Evolutionary conservation across 768 basidiomycete genomes (phyloP), one percentile per base, ranked within the genome.

Genomic region (Amanita rubescens): DNA sequence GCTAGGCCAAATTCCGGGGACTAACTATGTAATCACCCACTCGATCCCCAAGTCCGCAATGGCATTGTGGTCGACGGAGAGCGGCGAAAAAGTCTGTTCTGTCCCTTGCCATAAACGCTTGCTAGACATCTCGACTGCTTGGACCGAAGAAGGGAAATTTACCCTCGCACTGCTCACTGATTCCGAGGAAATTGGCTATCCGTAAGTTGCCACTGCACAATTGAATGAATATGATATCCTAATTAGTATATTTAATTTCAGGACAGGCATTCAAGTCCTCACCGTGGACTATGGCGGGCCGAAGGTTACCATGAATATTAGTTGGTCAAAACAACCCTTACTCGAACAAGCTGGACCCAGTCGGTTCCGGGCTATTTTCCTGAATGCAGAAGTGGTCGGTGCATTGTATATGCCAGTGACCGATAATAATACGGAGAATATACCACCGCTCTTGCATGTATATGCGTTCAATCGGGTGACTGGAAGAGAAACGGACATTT

Each of bases 1-100:
- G 8, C 53, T 66, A 33, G 65, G 64, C 33, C 65, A 64, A 35
- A 60, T 69, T 32, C 66, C 67, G 19, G 66, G 65, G 14, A 65
- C 65, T 5, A 39, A 55, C 8, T 53, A 64, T 12, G 66, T 63
- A 38, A 46, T 67, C 12, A 55, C 65, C 24, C 64, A 67, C 43
- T 64, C 62, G 22, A 56, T 57, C 17, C 19, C 8, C 6, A 58
- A 51, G 11, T 59, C 60, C 5, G 48, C 27, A 5, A 25, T 64
- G 20, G 49, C 55, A 10, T 56, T 61, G 30, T 63, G 62, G 59
- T 57, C 67, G 55, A 53, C 58, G 14, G 54, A 48, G 5, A 20
- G 47, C 20, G 63, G 58, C 2, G 50, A 34, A 44, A 33, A 34
- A 39, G 54, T 63, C 5, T 33, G 58, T 33, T 49, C 57, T 6